phyloP scores from a whole-genome alignment of 768 basidiomycete species.

The Tricholoma flavovirens region DNA sequence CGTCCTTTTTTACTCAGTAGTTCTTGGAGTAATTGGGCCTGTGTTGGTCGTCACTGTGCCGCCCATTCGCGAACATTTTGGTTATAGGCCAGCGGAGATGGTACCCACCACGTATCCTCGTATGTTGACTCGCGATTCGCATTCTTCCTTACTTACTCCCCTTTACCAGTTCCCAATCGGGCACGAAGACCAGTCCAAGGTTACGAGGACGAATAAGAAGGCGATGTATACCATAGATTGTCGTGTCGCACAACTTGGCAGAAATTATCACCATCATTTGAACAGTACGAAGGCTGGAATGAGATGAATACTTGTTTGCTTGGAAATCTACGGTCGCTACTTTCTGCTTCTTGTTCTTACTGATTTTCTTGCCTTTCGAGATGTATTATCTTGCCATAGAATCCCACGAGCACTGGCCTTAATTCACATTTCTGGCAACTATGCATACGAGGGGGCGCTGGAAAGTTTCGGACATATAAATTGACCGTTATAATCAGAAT shows the following conservation, averaged over 20 bases:
- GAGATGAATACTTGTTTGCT: neutral
- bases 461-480: neutral
- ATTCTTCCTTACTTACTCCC: neutral
- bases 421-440: neutral
- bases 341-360: neutral
- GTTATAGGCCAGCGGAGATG: conserved; percentile 62
- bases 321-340: neutral
- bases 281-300: neutral
- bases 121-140: conserved; percentile 32
- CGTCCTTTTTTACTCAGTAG: conserved; percentile 82
- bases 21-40: conserved; percentile 72
- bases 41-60: conserved; percentile 68
- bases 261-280: neutral
- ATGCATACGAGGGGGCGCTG: neutral
- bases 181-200: conserved; percentile 63
- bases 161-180: conserved; percentile 58
- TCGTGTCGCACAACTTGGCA: neutral
- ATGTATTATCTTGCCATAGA: neutral
- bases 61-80: conserved; percentile 71
- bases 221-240: neutral
- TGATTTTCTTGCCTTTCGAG: neutral
- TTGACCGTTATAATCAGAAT: neutral
- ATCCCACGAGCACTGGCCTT: neutral
- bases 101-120: conserved; percentile 77
- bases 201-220: conserved; percentile 56